Percentiles rank a stretch among this genome's conserved stretches.
Conservation (phyloP, 306 rosid genomes). For the cucumber (Cucumis sativus) region Cucumber_9930_V3 NC_026660.2:23462001-23462500, state of each 20-base stretch:
- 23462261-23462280: slow-evolving; percentile 81
- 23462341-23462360: neutral
- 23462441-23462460: slow-evolving; percentile 83
- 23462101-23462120: no score
- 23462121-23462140: no score
- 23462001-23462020: no score
- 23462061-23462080: no score
- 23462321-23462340: neutral
- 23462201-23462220: slow-evolving; percentile 78
- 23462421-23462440: slow-evolving; percentile 97
- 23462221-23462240: slow-evolving; percentile 93
- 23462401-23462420: slow-evolving; percentile 64
- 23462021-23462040: no score
- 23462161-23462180: slow-evolving; percentile 22
- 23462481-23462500: slow-evolving; percentile 92
- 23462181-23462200: slow-evolving; percentile 90
- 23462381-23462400: slow-evolving; percentile 90
- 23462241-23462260: slow-evolving; percentile 83
- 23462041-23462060: no score
- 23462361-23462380: slow-evolving; percentile 7
- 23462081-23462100: no score
- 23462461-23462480: slow-evolving; percentile 83
- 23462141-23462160: neutral
- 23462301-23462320: slow-evolving; percentile 46
- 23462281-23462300: slow-evolving; percentile 88